phyloP scores from a whole-genome alignment of 2,329 filamentous ascomycete genomes.

The Ophiocordyceps camponoti-leonardi region DNA sequence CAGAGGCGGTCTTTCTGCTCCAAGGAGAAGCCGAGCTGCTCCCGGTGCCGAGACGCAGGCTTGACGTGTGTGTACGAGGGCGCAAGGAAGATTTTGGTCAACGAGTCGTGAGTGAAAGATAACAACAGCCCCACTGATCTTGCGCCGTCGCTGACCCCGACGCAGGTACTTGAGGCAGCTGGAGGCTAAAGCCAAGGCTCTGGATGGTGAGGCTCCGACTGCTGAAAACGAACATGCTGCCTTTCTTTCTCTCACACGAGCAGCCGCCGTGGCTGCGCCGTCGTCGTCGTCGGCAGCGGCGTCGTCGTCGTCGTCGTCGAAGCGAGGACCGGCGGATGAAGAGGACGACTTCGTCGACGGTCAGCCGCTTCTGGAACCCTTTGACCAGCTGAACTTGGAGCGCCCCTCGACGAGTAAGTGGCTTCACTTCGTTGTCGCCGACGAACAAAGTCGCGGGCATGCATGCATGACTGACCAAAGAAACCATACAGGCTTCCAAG shows the following conservation, averaged over 20 bases:
- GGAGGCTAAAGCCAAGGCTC: conserved; percentile 14
- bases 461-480: neutral
- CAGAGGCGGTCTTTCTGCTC: conserved; percentile 17
- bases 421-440: conserved; percentile 2
- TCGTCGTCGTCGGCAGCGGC: neutral
- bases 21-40: conserved; percentile 18
- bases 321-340: conserved; percentile 5
- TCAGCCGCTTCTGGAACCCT: conserved; percentile 15
- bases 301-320: neutral
- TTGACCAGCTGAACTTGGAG: conserved; percentile 17
- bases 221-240: neutral
- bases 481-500: conserved; percentile 12
- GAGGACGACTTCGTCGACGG: conserved; percentile 14
- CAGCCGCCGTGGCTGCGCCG: neutral
- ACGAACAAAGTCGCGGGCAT: no score
- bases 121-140: neutral
- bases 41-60: conserved; percentile 13
- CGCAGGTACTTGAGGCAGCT: conserved; percentile 15
- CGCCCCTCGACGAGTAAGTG: conserved; percentile 10
- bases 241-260: neutral
- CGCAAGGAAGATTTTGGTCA: conserved; percentile 16
- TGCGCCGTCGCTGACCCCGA: neutral
- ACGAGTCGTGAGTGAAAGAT: conserved; percentile 11
- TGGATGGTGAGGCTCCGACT: conserved; percentile 9
- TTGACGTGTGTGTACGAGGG: conserved; percentile 17